These are phyloP conservation scores for Phytomonas sp. DNA, from an alignment of 208 protist species.

Conservation along the genomic window DNA sequence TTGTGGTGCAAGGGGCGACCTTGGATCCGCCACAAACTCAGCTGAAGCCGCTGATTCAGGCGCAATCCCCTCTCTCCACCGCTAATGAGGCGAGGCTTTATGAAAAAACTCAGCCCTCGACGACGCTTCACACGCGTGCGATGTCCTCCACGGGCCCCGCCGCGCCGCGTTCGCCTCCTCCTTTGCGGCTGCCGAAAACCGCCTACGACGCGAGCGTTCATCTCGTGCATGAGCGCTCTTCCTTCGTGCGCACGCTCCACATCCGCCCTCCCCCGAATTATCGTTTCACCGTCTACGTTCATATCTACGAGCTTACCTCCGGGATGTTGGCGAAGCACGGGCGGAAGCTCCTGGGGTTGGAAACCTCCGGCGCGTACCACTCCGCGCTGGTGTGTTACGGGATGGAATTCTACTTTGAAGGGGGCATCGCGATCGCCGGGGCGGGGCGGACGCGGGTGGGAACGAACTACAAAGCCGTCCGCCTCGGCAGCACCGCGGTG, in stretches of 20 bases:
- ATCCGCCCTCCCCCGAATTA: not conserved
- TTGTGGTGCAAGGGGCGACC: no score
- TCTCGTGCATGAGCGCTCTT: conserved; percentile 19
- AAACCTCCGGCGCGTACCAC: conserved; percentile 82
- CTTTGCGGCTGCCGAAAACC: no score
- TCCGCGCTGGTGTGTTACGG: conserved; percentile 88
- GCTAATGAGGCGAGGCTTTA: no score
- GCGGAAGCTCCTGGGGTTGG: no score
- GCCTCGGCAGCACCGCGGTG: conserved; percentile 41
- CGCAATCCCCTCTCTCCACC: no score
- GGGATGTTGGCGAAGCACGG: conserved; percentile 69
- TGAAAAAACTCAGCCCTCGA: no score
- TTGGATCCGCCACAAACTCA: no score
- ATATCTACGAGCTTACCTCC: conserved; percentile 88
- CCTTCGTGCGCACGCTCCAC: conserved; percentile 24
- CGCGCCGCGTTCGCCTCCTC: no score
- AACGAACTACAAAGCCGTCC: conserved; percentile 34
- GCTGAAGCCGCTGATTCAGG: no score
- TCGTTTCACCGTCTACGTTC: conserved; percentile 28
- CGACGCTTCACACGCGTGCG: no score
- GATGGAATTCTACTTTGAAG: conserved; percentile 92
- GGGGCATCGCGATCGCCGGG: conserved; percentile 54
- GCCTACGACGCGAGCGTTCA: no score
- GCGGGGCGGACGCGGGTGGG: conserved; percentile 82
- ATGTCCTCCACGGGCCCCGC: no score